These are phyloP conservation scores for Quercus ilex DNA, from an alignment of 306 rosid genomes.

Conservation along the genomic window DNA sequence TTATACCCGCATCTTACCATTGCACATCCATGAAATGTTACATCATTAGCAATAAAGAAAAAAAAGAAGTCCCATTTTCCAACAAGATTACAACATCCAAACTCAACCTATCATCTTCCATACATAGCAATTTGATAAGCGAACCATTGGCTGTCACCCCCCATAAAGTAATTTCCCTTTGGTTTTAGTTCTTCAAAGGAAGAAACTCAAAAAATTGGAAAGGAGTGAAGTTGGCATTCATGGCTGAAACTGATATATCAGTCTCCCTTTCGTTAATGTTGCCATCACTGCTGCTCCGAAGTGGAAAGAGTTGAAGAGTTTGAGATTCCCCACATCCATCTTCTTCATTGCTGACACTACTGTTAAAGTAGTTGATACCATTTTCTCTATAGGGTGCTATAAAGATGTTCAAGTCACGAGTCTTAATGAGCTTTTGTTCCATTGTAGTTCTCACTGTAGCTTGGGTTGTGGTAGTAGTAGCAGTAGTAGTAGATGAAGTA, in stretches of 20 bases:
- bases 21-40: conserved; percentile 46
- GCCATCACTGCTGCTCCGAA: conserved; percentile 45
- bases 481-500: not conserved
- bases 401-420: conserved; percentile 48
- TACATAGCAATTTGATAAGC: not conserved
- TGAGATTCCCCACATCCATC: conserved; percentile 45
- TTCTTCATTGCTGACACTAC: not conserved
- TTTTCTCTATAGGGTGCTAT: conserved; percentile 33
- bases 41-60: conserved; percentile 27
- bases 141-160: no score
- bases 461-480: conserved; percentile 17
- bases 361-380: conserved; percentile 25
- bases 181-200: conserved; percentile 52
- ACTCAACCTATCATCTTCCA: not conserved
- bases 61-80: conserved; percentile 24
- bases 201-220: conserved; percentile 75
- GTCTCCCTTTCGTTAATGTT: conserved; percentile 39
- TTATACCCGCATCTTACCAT: conserved; percentile 32
- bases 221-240: conserved; percentile 38
- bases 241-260: conserved; percentile 41
- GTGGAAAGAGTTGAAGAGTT: conserved; percentile 86
- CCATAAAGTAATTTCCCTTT: no score
- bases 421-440: conserved; percentile 54
- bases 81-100: conserved; percentile 28
- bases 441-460: conserved; percentile 13